A percentile compares a stretch with the other conserved stretches of the same genome.
Conservation (phyloP, 768 basidiomycete species). For the Naganishia vaughanmartiniae region DNA sequence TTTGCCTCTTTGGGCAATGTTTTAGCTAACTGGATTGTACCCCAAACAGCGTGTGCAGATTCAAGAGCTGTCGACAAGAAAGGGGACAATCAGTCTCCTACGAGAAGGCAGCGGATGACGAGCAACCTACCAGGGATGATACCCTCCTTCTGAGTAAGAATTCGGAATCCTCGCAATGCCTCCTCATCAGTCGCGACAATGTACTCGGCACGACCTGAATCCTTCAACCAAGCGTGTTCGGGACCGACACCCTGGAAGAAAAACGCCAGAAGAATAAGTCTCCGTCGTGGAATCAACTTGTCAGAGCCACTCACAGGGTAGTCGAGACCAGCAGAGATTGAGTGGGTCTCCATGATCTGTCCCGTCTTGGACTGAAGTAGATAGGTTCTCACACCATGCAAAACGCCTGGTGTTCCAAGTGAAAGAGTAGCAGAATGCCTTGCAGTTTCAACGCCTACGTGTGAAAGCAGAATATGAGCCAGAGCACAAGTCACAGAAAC, state of each 20-base stretch:
- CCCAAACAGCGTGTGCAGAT: slow-evolving; percentile 94
- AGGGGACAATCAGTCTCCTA: slow-evolving; percentile 54
- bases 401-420: slow-evolving; percentile 84
- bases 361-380: slow-evolving; percentile 82
- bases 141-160: slow-evolving; percentile 88
- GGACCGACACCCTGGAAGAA: slow-evolving; percentile 79
- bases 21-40: slow-evolving; percentile 78
- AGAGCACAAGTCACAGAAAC: not conserved
- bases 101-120: too few species aligned
- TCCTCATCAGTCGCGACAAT: slow-evolving; percentile 90
- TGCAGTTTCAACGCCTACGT: slow-evolving; percentile 73
- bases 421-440: slow-evolving; percentile 90
- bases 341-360: slow-evolving; percentile 96
- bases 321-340: slow-evolving; percentile 91
- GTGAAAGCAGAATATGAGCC: not conserved
- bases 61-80: slow-evolving; percentile 69
- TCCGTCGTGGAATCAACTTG: not conserved
- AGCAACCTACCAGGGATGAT: slow-evolving; percentile 68
- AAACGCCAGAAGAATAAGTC: not conserved
- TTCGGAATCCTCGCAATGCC: slow-evolving; percentile 84
- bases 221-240: slow-evolving; percentile 96
- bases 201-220: slow-evolving; percentile 89
- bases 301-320: slow-evolving; percentile 56
- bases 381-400: slow-evolving; percentile 95
- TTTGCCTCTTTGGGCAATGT: slow-evolving; percentile 78